A percentile compares a stretch with the other conserved stretches of the same genome.
These are phyloP conservation scores for Termitomyces eurrhizus DNA, from an alignment of 768 basidiomycete genomes.

Conservation along the genomic window DNA sequence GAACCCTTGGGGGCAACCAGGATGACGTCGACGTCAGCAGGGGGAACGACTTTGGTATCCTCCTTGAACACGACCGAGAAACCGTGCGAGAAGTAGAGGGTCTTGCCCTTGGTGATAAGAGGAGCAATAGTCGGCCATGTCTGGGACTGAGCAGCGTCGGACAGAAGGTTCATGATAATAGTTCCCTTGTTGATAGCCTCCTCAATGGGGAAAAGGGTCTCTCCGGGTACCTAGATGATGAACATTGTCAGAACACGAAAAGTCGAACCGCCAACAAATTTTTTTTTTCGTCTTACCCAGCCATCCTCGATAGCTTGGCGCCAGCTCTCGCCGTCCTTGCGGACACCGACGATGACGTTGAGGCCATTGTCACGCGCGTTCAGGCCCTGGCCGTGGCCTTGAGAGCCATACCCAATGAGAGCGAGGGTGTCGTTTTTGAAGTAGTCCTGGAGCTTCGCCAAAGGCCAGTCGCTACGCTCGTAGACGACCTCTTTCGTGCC, in stretches of 20 bases:
- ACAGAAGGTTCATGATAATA: slow-evolving; percentile 99
- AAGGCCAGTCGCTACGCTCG: slow-evolving; percentile 96
- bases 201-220: slow-evolving; percentile 97
- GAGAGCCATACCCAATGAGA: slow-evolving; percentile 98
- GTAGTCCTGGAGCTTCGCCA: slow-evolving; percentile 97
- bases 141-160: slow-evolving; percentile 97
- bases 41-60: slow-evolving; percentile 91
- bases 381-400: slow-evolving; percentile 97
- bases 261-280: not conserved
- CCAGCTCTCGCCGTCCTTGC: slow-evolving; percentile 96
- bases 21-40: slow-evolving; percentile 94
- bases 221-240: slow-evolving; percentile 77
- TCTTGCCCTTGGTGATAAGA: slow-evolving; percentile 99
- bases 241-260: not conserved
- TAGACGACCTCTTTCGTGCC: slow-evolving; percentile 92
- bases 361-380: slow-evolving; percentile 99
- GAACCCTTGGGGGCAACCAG: slow-evolving; percentile 99
- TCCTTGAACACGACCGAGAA: slow-evolving; percentile 99
- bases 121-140: slow-evolving; percentile 90
- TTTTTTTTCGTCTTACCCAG: slow-evolving; percentile 54
- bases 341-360: slow-evolving; percentile 98
- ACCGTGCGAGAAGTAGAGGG: slow-evolving; percentile 99
- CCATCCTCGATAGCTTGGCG: slow-evolving; percentile 92
- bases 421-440: slow-evolving; percentile 99
- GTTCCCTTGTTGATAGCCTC: slow-evolving; percentile 95